A percentile compares a stretch with the other conserved stretches of the same genome.
Conservation (phyloP, 164 flowering plant genomes). For the Vitis labrusca region DNA sequence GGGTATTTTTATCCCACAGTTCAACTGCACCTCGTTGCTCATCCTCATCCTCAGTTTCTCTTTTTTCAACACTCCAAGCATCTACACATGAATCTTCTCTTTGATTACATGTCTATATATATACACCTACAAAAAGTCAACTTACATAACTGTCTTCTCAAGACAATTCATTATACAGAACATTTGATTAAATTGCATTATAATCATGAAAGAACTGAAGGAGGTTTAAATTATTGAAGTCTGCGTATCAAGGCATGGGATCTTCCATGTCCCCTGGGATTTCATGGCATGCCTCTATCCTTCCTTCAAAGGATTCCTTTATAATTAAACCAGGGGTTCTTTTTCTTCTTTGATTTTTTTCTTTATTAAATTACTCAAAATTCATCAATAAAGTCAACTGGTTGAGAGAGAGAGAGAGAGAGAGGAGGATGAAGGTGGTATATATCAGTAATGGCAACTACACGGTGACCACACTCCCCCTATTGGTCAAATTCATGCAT, state of each 20-base stretch:
- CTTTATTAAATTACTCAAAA: too few relatives aligned
- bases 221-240: conserved; percentile 5
- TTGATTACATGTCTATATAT: background rate
- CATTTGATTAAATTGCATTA: background rate
- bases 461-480: too few relatives aligned
- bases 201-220: background rate
- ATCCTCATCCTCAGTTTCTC: conserved; percentile 26
- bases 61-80: too few relatives aligned
- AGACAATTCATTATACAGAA: conserved; percentile 12
- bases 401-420: too few relatives aligned
- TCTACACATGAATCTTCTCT: conserved; percentile 5
- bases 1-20: conserved; percentile 52
- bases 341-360: background rate
- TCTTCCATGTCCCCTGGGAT: conserved; percentile 58
- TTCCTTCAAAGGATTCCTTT: background rate
- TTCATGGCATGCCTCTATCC: conserved; percentile 16
- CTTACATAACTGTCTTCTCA: conserved; percentile 7
- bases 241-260: conserved; percentile 22
- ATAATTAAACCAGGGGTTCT: background rate
- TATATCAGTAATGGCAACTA: too few relatives aligned
- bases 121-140: conserved; percentile 24
- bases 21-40: conserved; percentile 34
- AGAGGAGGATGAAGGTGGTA: too few relatives aligned
- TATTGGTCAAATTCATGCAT: too few relatives aligned
- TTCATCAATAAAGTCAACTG: too few relatives aligned